Conservation (phyloP, 148 eudicot genomes). For the Fagopyrum esculentum region DNA sequence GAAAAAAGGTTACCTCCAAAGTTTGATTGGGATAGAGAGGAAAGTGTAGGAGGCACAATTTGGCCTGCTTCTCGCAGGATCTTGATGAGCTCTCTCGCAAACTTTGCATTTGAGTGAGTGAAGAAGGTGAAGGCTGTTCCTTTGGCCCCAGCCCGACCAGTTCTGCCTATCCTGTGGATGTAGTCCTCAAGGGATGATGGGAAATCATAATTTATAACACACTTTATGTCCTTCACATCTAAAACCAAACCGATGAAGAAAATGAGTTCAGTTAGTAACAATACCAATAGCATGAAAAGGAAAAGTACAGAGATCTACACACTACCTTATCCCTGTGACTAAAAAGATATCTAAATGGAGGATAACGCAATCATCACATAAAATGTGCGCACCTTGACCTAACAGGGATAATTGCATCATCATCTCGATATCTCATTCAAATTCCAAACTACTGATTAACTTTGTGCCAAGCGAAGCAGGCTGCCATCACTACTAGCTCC, state of each 20-base stretch:
- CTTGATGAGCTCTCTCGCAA: slow-evolving; percentile 69
- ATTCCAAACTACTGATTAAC: slow-evolving; percentile 38
- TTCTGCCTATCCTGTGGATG: slow-evolving; percentile 94
- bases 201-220: slow-evolving; percentile 89
- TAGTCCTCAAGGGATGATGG: slow-evolving; percentile 91
- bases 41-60: slow-evolving; percentile 56
- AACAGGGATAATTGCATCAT: slow-evolving; percentile 98
- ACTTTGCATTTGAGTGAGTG: slow-evolving; percentile 77
- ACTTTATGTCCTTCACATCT: slow-evolving; percentile 99
- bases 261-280: background rate
- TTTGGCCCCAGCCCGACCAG: slow-evolving; percentile 96
- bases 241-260: slow-evolving; percentile 18
- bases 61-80: slow-evolving; percentile 94
- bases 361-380: slow-evolving; percentile 64
- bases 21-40: slow-evolving; percentile 57
- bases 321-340: slow-evolving; percentile 89
- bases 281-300: background rate
- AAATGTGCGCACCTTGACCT: slow-evolving; percentile 98
- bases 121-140: slow-evolving; percentile 91
- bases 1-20: slow-evolving; percentile 42
- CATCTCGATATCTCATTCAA: slow-evolving; percentile 53
- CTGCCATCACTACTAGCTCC: slow-evolving; percentile 78
- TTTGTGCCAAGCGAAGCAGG: slow-evolving; percentile 61
- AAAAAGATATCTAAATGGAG: slow-evolving; percentile 41
- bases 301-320: slow-evolving; percentile 11